A percentile compares a stretch with the other conserved stretches of the same genome.
Evolutionary conservation across 257 asterid genomes (phyloP).

Genomic region (Gardenia jasminoides): DNA sequence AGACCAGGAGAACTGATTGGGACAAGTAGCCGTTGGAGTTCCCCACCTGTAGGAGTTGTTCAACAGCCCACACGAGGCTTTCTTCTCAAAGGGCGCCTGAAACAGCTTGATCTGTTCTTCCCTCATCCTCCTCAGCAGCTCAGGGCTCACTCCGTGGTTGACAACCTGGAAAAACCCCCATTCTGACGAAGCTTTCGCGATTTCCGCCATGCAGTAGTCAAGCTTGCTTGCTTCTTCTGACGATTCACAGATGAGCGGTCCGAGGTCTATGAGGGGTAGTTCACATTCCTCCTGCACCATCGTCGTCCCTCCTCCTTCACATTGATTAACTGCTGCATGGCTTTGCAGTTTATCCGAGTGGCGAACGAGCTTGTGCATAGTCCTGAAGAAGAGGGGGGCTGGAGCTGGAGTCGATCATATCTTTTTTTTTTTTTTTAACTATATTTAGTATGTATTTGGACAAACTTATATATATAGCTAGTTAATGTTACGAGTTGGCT

Average conservation of each 20-base stretch:
- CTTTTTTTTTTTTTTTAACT: too few species aligned
- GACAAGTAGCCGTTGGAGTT: conserved; percentile 43
- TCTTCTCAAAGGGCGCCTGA: conserved; percentile 42
- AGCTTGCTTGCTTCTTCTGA: conserved; percentile 18
- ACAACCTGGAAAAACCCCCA: conserved; percentile 77
- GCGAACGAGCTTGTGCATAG: conserved; percentile 13
- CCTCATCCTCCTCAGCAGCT: conserved; percentile 42
- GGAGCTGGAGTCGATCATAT: conserved; percentile 16
- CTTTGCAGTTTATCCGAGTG: background rate
- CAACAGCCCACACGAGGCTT: conserved; percentile 44
- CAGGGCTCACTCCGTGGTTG: conserved; percentile 54
- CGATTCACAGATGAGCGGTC: conserved; percentile 23
- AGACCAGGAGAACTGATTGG: conserved; percentile 63
- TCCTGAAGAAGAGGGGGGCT: conserved; percentile 31
- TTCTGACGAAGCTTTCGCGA: conserved; percentile 52
- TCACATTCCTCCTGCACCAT: conserved; percentile 20
- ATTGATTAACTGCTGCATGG: background rate
- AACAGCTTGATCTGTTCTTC: conserved; percentile 48
- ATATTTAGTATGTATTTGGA: background rate
- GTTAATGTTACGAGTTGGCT: background rate
- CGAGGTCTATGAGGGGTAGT: conserved; percentile 47
- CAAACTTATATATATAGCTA: too few species aligned
- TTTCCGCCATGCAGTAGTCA: conserved; percentile 31
- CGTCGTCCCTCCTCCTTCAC: background rate
- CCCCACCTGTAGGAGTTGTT: conserved; percentile 78